phyloP scores from a whole-genome alignment of 1,284 basidiomycete species.

The Ustilago shanxiensis region DNA sequence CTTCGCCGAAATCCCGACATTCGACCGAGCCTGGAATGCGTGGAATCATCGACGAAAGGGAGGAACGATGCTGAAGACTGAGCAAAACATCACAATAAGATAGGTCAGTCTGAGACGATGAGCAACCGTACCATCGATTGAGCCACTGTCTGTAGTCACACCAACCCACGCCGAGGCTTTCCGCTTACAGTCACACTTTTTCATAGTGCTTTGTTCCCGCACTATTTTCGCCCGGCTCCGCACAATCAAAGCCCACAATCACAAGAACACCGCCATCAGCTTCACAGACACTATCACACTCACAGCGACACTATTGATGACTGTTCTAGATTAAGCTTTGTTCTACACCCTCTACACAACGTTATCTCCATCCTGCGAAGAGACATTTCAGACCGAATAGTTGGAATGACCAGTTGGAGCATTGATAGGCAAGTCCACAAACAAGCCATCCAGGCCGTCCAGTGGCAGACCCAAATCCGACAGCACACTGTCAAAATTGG shows the following conservation, averaged over 20 bases:
- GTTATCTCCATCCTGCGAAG: background rate
- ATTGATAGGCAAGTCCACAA: slow-evolving; percentile 44
- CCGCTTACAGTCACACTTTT: no score
- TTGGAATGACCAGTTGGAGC: slow-evolving; percentile 21
- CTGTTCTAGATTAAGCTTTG: background rate
- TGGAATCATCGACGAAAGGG: no score
- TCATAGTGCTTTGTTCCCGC: background rate
- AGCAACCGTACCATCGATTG: no score
- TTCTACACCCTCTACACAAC: background rate
- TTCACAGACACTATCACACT: background rate
- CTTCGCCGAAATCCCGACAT: no score
- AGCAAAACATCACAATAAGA: background rate
- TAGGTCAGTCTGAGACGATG: no score
- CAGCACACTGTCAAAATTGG: slow-evolving; percentile 52
- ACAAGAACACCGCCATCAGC: background rate
- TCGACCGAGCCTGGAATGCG: background rate
- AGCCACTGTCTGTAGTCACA: no score
- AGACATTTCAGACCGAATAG: slow-evolving; percentile 28
- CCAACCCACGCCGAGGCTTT: no score
- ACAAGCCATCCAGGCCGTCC: slow-evolving; percentile 47
- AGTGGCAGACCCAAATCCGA: slow-evolving; percentile 41
- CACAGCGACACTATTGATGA: background rate
- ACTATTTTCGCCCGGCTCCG: no score
- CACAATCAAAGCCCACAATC: background rate
- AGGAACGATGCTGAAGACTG: no score